Conservation (phyloP, 768 basidiomycete species). For the Mycena venus region DNA sequence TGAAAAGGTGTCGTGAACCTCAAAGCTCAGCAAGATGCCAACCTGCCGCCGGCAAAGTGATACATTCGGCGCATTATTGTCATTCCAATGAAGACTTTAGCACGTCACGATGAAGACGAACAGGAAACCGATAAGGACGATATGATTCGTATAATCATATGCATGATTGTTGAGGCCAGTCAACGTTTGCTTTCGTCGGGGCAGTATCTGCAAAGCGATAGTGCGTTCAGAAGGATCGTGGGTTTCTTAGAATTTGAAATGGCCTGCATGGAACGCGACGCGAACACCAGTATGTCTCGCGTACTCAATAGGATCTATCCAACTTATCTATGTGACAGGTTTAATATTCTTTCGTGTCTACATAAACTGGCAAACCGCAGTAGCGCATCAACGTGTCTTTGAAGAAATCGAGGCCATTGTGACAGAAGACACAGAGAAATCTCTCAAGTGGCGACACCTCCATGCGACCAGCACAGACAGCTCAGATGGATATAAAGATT, state of each 20-base stretch:
- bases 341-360: neutral
- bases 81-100: neutral
- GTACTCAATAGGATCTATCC: neutral
- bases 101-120: conserved; percentile 16
- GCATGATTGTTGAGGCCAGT: conserved; percentile 39
- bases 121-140: conserved; percentile 1
- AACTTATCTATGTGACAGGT: neutral
- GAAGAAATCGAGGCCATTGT: neutral
- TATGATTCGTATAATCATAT: conserved; percentile 38
- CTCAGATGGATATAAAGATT: too few relatives aligned
- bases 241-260: conserved; percentile 32
- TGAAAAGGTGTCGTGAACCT: conserved; percentile 28
- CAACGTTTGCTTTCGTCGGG: conserved; percentile 18
- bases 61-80: conserved; percentile 37
- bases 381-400: neutral
- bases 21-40: conserved; percentile 19
- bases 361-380: neutral
- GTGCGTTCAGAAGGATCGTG: conserved; percentile 37
- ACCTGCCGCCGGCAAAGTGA: conserved; percentile 14
- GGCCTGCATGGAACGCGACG: neutral
- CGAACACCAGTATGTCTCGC: neutral
- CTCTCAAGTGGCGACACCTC: neutral
- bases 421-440: neutral
- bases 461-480: neutral
- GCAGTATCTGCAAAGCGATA: conserved; percentile 44